phyloP scores from a whole-genome alignment of 805 yeast genomes.

The Teunomyces stri region DNA sequence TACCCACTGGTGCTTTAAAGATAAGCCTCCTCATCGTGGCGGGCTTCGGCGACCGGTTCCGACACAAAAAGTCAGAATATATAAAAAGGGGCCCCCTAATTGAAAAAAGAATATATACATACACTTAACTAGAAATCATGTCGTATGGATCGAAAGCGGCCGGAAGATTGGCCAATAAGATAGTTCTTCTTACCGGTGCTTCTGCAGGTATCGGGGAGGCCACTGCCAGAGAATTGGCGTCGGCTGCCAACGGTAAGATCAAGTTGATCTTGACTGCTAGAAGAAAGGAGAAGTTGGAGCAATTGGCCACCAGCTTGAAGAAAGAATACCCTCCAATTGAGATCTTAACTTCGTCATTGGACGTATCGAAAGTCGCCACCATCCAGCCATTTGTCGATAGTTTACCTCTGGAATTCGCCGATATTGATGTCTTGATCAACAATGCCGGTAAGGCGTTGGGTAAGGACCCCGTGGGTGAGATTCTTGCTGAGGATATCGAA shows the following conservation, averaged over 20 bases:
- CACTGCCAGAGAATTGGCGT: constrained; percentile 84
- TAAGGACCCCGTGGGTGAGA: constrained; percentile 68
- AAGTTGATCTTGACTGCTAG: constrained; percentile 78
- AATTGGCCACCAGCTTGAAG: constrained; percentile 46
- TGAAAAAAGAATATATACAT: not conserved
- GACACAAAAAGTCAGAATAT: not conserved
- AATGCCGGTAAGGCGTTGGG: constrained; percentile 83
- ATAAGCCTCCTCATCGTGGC: not conserved
- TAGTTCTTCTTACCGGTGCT: constrained; percentile 90
- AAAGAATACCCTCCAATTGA: constrained; percentile 47
- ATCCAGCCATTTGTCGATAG: constrained; percentile 47
- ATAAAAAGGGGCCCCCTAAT: too few relatives aligned
- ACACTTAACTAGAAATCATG: constrained; percentile 25
- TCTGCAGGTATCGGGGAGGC: constrained; percentile 94
- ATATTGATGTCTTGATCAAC: constrained; percentile 65
- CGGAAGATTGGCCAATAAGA: constrained; percentile 75
- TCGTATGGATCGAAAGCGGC: constrained; percentile 74
- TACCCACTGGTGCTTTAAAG: not conserved
- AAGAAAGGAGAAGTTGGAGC: constrained; percentile 59
- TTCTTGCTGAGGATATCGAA: constrained; percentile 60
- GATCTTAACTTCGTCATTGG: constrained; percentile 58
- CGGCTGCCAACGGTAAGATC: constrained; percentile 66
- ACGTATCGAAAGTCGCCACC: constrained; percentile 41
- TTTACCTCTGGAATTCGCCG: constrained; percentile 59
- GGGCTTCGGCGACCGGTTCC: too few relatives aligned